These are phyloP conservation scores for Ramaria sp. DNA, from an alignment of 768 basidiomycete species.

Conservation along the genomic window DNA sequence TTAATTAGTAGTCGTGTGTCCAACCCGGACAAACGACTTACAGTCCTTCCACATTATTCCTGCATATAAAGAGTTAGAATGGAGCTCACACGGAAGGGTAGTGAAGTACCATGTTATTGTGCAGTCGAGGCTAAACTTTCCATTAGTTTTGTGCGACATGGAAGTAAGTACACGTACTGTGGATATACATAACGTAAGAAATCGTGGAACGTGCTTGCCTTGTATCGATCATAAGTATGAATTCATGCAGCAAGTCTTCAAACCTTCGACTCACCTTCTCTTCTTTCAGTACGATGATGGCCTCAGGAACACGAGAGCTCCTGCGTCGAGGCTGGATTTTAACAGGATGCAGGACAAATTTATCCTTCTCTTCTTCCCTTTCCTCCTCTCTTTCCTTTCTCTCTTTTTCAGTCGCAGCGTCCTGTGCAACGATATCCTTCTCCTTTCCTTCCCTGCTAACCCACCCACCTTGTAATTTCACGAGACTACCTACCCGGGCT, in stretches of 20 bases:
- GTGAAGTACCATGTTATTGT: conserved; percentile 66
- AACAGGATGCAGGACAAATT: not conserved
- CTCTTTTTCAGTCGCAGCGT: not conserved
- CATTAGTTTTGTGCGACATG: conserved; percentile 5
- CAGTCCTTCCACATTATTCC: conserved; percentile 80
- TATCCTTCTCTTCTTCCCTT: conserved; percentile 6
- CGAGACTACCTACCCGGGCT: conserved; percentile 44
- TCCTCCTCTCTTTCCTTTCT: conserved; percentile 13
- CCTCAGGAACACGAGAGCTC: conserved; percentile 49
- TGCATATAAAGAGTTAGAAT: conserved; percentile 6
- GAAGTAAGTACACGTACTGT: conserved; percentile 44
- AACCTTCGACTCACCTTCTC: conserved; percentile 44
- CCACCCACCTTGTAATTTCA: conserved; percentile 35
- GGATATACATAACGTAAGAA: conserved; percentile 91
- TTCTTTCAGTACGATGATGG: conserved; percentile 83
- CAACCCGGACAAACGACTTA: conserved; percentile 12
- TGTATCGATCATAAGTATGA: not conserved
- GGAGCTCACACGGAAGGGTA: not conserved
- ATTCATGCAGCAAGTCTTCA: not conserved
- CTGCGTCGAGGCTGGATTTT: conserved; percentile 1
- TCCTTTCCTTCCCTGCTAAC: conserved; percentile 7
- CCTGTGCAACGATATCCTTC: conserved; percentile 5
- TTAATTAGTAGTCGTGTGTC: no score
- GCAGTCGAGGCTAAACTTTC: conserved; percentile 57
- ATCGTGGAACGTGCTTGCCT: conserved; percentile 85